Evolutionary conservation across 768 basidiomycete species (phyloP).

Genomic region (Suillus luteus): DNA sequence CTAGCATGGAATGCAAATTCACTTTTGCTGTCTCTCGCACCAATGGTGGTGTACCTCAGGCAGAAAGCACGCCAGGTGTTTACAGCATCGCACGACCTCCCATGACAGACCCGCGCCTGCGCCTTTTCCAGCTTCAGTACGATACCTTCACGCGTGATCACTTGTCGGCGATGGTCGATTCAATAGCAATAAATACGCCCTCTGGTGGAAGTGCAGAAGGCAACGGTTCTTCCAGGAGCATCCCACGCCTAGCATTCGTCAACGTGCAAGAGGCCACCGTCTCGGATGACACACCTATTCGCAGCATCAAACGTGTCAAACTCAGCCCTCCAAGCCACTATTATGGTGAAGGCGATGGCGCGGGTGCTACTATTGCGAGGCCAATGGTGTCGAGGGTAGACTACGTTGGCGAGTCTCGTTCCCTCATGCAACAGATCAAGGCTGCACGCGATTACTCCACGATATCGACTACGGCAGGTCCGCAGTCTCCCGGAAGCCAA

Average conservation of each 20-base stretch:
- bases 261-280: conserved; percentile 47
- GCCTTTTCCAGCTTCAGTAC: conserved; percentile 91
- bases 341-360: conserved; percentile 51
- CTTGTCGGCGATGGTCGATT: conserved; percentile 91
- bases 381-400: conserved; percentile 55
- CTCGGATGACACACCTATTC: conserved; percentile 51
- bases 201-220: conserved; percentile 54
- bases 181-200: conserved; percentile 81
- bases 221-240: conserved; percentile 47
- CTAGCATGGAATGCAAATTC: conserved; percentile 60
- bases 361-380: conserved; percentile 50
- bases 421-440: conserved; percentile 80
- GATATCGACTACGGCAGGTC: conserved; percentile 60
- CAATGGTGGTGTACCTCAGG: conserved; percentile 45
- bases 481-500: conserved; percentile 31
- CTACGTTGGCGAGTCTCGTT: conserved; percentile 76
- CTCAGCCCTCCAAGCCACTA: conserved; percentile 69
- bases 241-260: conserved; percentile 44
- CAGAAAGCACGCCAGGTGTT: conserved; percentile 58
- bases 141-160: conserved; percentile 96
- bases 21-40: conserved; percentile 70
- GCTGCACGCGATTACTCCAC: conserved; percentile 78
- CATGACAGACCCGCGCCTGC: conserved; percentile 71
- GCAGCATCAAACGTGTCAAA: conserved; percentile 81
- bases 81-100: conserved; percentile 33